Evolutionary conservation across 2,329 filamentous ascomycete genomes (phyloP).

Genomic region (Teratosphaeria pseudoeucalypti): DNA sequence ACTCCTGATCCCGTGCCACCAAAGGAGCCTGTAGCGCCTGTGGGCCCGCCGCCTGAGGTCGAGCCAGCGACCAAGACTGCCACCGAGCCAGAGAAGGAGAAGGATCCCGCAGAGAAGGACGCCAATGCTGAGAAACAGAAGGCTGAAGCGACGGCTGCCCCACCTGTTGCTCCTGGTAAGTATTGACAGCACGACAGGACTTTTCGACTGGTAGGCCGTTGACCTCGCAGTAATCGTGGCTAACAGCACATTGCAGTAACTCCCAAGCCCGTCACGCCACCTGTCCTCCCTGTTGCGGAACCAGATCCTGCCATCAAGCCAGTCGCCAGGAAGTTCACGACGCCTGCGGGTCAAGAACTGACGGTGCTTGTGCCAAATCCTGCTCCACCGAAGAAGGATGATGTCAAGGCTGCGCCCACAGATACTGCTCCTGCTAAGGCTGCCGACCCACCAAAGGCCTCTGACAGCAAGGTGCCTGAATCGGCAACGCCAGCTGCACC

Average conservation of each 20-base stretch:
- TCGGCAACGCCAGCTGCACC: background rate
- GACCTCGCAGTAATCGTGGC: background rate
- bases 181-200: background rate
- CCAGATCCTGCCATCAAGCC: background rate
- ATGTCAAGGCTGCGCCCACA: background rate
- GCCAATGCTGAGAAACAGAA: background rate
- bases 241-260: background rate
- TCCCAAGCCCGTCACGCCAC: background rate
- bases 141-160: background rate
- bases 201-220: background rate
- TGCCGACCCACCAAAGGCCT: background rate
- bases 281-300: background rate
- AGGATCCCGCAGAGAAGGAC: background rate
- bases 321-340: background rate
- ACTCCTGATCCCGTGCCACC: too few relatives aligned
- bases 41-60: background rate
- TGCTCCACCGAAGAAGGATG: background rate
- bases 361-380: background rate
- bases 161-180: background rate
- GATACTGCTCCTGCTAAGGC: background rate
- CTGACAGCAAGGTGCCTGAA: background rate
- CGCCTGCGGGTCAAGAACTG: background rate
- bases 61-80: background rate
- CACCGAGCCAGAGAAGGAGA: background rate
- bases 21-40: background rate